Evolutionary conservation across 1,284 basidiomycete species (phyloP).

Genomic region (Uromyces viciae-fabae): DNA sequence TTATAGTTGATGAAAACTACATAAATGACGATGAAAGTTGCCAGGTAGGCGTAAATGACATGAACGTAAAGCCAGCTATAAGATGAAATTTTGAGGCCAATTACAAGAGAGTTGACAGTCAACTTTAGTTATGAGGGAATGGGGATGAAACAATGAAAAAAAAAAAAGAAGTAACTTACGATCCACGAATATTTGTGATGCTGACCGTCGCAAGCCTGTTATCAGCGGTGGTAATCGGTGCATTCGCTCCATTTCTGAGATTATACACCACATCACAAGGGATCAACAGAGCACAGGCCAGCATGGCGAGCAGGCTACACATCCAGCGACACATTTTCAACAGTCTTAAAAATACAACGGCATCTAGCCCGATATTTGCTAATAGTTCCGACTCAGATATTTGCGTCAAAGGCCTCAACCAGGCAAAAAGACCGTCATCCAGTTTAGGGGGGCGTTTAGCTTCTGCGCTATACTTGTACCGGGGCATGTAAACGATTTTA

Average conservation of each 20-base stretch:
- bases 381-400: conserved; percentile 82
- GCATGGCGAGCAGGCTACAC: conserved; percentile 66
- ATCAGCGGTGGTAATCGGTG: conserved; percentile 44
- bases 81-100: not conserved
- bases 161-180: conserved; percentile 66
- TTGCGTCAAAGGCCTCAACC: conserved; percentile 79
- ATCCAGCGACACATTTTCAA: conserved; percentile 77
- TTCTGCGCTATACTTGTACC: conserved; percentile 46
- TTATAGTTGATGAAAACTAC: conserved; percentile 45
- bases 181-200: conserved; percentile 59
- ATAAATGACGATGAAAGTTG: conserved; percentile 28
- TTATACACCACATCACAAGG: conserved; percentile 58
- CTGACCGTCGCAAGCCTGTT: conserved; percentile 46
- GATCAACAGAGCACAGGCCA: conserved; percentile 72
- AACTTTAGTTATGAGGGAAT: conserved; percentile 61
- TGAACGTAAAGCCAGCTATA: conserved; percentile 26
- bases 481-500: conserved; percentile 57
- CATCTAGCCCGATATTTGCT: conserved; percentile 85
- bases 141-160: conserved; percentile 66
- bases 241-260: not conserved
- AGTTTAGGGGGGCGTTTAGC: conserved; percentile 29
- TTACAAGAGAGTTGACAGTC: not conserved
- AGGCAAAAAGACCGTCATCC: conserved; percentile 49
- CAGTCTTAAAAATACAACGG: conserved; percentile 86
- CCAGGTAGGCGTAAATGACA: conserved; percentile 42